phyloP scores from a whole-genome alignment of 768 basidiomycete genomes.

The Auriscalpium vulgare region DNA sequence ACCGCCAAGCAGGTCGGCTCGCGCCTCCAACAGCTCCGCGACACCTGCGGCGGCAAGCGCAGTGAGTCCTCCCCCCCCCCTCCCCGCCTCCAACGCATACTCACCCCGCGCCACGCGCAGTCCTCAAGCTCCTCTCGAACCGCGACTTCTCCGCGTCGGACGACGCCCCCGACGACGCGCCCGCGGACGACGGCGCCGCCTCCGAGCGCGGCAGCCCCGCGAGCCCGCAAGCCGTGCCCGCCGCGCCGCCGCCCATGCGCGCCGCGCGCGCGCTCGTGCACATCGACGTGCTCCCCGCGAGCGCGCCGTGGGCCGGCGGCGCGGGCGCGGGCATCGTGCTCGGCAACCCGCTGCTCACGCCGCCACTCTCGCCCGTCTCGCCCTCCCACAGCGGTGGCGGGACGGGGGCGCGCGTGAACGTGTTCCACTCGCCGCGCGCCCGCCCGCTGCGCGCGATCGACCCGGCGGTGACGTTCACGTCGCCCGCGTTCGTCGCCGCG shows the following conservation, averaged over 20 bases:
- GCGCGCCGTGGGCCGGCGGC: conserved; percentile 10
- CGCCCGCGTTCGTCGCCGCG: conserved; percentile 39
- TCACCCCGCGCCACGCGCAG: conserved; percentile 4
- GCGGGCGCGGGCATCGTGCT: conserved; percentile 9
- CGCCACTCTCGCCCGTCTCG: conserved; percentile 12
- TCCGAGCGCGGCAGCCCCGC: not conserved
- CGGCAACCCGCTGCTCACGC: conserved; percentile 10
- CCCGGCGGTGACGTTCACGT: conserved; percentile 57
- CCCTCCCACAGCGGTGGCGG: not conserved
- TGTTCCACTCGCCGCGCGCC: conserved; percentile 25
- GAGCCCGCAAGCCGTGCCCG: conserved; percentile 9
- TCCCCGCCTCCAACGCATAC: conserved; percentile 9
- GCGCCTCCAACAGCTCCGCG: conserved; percentile 69
- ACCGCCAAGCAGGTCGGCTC: conserved; percentile 78
- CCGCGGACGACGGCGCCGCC: conserved; percentile 12
- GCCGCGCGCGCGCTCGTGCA: conserved; percentile 27
- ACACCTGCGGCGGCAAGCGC: conserved; percentile 64
- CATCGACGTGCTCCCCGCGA: conserved; percentile 14
- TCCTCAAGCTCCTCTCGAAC: conserved; percentile 17
- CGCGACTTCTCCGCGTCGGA: conserved; percentile 8
- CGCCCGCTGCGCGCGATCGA: conserved; percentile 55
- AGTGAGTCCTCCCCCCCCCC: conserved; percentile 36
- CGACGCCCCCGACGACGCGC: conserved; percentile 3
- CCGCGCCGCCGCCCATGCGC: conserved; percentile 25
- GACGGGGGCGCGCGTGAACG: conserved; percentile 3